Percentiles rank a stretch among this genome's conserved stretches.
Conservation (phyloP, 208 protist genomes). For the Porcisia deanei region DNA sequence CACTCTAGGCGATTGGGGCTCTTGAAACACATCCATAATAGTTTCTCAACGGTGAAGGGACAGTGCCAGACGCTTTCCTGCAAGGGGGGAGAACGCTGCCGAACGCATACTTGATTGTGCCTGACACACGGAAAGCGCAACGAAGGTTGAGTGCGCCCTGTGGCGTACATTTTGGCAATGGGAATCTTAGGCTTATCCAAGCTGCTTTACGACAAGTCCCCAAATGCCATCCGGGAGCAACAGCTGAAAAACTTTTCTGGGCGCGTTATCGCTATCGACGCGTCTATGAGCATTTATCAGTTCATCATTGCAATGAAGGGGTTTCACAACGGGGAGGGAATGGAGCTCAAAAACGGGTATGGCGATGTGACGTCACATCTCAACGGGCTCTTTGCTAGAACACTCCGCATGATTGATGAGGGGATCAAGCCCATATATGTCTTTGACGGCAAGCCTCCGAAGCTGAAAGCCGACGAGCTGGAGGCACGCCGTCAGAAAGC, state of each 20-base stretch:
- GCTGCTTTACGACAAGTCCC: constrained; percentile 95
- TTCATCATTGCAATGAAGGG: constrained; percentile 98
- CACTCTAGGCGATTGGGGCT: neutral
- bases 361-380: constrained; percentile 98
- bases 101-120: neutral
- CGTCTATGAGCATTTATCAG: constrained; percentile 99
- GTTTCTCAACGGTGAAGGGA: neutral
- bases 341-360: constrained; percentile 95
- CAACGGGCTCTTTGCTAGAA: constrained; percentile 97
- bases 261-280: constrained; percentile 99
- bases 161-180: constrained; percentile 61
- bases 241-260: constrained; percentile 98
- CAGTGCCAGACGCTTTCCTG: neutral
- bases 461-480: constrained; percentile 95
- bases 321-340: constrained; percentile 83
- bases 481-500: constrained; percentile 91
- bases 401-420: constrained; percentile 97
- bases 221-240: constrained; percentile 88
- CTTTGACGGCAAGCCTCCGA: constrained; percentile 99
- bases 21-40: neutral
- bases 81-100: neutral
- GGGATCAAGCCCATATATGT: constrained; percentile 99
- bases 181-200: constrained; percentile 97
- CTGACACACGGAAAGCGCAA: neutral
- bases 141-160: neutral